Evolutionary conservation across 2,329 filamentous ascomycete species (phyloP), one percentile per base, ranked within the genome.

Genomic region (Cladosporium sp.): DNA sequence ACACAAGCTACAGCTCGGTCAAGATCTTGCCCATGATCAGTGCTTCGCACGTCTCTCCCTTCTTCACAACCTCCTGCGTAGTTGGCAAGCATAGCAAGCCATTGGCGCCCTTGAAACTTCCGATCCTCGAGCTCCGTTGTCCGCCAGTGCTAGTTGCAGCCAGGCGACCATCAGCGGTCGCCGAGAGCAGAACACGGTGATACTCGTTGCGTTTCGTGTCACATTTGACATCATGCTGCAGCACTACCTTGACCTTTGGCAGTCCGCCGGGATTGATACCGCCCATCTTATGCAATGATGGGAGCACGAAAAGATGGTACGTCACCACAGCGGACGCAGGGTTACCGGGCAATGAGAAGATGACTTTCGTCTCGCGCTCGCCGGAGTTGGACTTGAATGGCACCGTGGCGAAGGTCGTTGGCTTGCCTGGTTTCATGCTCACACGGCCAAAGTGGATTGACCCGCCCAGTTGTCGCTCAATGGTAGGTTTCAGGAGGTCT

Each of bases 341-440:
- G 65, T 98, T 98, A 0, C 93, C 93, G 0, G 93, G 93, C 0
- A 98, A 77, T 0, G 88, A 88, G 70, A 98, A 98, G 57, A 98
- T 81, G 51, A 85, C 77, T 63, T 87, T 90, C 1, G 72, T 72
- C 19, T 81, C 68, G 39, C 83, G 77, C 35, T 79, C 72, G 16
- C 83, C 80, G 12, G 59, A 53, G 40, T 66, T 63, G 50, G 56
- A 43, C 56, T 84, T 84, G 62, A 79, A 73, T 0, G 88, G 84
- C 0, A 97, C 79, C 0, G 89, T 96, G 2, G 93, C 93, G 67
- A 98, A 98, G 0, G 93, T 98, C 0, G 91, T 96, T 2, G 93
- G 93, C 69, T 97, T 98, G 4, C 93, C 93, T 0, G 93, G 93
- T 73, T 98, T 98, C 93, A 98, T 97, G 49, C 85, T 81, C 2